A percentile compares a stretch with the other conserved stretches of the same genome.
These are phyloP conservation scores for Pseudisothecium myosuroides DNA, from an alignment of 225 moss, liverwort and hornwort species.

Conservation along the genomic window DNA sequence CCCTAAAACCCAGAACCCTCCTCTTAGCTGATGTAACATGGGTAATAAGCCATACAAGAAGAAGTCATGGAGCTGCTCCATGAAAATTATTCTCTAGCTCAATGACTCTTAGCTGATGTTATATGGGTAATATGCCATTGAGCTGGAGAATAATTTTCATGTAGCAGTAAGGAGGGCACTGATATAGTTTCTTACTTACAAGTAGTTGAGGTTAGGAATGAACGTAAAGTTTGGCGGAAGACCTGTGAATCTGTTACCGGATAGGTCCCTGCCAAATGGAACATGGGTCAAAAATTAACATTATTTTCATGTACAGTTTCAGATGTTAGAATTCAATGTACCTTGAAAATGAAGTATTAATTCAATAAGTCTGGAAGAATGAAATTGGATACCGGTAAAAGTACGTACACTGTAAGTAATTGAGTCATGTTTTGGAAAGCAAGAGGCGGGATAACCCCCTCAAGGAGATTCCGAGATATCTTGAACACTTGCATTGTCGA, in stretches of 20 bases:
- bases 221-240: background rate
- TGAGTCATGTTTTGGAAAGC: constrained; percentile 13
- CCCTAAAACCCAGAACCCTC: too few species aligned
- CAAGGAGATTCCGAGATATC: constrained; percentile 5
- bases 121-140: background rate
- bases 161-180: background rate
- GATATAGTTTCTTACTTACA: background rate
- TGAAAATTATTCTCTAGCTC: too few species aligned
- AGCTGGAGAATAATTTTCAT: background rate
- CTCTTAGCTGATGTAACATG: background rate
- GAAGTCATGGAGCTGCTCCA: too few species aligned
- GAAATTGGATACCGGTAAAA: background rate
- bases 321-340: background rate
- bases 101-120: background rate
- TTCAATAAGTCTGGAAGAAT: background rate
- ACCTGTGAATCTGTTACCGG: constrained; percentile 15
- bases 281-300: background rate
- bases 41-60: background rate
- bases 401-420: constrained; percentile 11
- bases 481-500: constrained; percentile 5
- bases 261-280: constrained; percentile 11
- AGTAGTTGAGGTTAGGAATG: background rate
- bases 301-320: background rate
- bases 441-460: background rate
- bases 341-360: background rate